Evolutionary conservation across 805 yeast genomes (phyloP), one percentile per base, ranked within the genome.

Genomic region (Barnettozyma populi): DNA sequence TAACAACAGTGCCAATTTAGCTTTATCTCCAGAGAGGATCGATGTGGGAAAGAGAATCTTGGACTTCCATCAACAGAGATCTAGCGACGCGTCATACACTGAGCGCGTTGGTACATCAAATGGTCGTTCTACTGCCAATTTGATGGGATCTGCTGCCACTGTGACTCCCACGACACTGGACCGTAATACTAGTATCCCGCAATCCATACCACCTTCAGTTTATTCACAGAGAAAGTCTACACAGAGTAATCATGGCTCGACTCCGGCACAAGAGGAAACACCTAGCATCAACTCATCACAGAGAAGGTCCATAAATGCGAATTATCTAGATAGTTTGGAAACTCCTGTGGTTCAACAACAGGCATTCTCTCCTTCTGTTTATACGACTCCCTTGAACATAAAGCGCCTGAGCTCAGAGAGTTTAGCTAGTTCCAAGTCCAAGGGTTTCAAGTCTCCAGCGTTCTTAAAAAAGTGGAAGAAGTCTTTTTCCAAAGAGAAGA

Each of bases 391-490:
- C 5, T 18, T 47, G 21, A 39, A 47, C 20, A 39, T 47, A 13
- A 47, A 31, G 32, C 40, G 44, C 10, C 5, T 18, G 23, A 43
- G 46, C 16, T n/a, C 40, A 4, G 50, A 47, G 13, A 47, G 50
- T 23, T 32, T n/a, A 7, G 4, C 31, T 5, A 35, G 41, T 13
- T 23, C 23, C 20, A 44, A 40, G 39, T 40, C 41, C 18, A 39
- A 36, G 10, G 31, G 37, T 7, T 51, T 51, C 21, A 53, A 48
- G 23, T 60, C 64, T 1, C 54, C 61, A 8, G 52, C 43, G 11
- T 57, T 60, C 36, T 50, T 60, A 25, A 57, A 53, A 41, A 57
- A 45, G 11, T 52, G 61, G 59, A 53, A 44, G 50, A 54, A 46
- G 55, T 34, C 42, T 13, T 39, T 39, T 34, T n/a, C 42, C 3